These are phyloP conservation scores for Lactarius tabidus DNA, from an alignment of 768 basidiomycete genomes.

Conservation along the genomic window DNA sequence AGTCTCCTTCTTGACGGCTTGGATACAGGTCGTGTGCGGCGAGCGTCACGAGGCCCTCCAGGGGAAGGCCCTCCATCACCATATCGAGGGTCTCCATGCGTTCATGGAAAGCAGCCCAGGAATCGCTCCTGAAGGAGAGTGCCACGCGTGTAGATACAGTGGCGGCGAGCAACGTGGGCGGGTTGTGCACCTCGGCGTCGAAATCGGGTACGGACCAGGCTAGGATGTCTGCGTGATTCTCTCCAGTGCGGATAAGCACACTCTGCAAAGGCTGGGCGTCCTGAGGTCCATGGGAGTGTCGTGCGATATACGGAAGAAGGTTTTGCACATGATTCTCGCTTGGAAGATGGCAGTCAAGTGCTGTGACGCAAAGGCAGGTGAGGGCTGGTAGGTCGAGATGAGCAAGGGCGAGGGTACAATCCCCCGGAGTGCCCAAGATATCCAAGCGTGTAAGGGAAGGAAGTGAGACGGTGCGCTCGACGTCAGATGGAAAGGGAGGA, in stretches of 20 bases:
- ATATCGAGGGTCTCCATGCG: background rate
- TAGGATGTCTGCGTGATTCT: background rate
- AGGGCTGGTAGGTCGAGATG: background rate
- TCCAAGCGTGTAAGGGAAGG: background rate
- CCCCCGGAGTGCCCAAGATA: background rate
- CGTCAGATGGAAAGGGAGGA: background rate
- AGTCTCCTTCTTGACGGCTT: no score
- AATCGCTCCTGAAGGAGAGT: background rate
- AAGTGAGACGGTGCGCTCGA: background rate
- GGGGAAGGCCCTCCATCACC: background rate
- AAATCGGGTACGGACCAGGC: slow-evolving; percentile 1
- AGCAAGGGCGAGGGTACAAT: background rate
- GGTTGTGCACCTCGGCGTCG: background rate
- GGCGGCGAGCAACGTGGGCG: background rate
- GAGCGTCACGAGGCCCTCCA: background rate
- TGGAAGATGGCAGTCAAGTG: background rate
- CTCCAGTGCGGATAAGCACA: background rate
- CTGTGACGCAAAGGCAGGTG: background rate
- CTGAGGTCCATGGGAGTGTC: slow-evolving; percentile 1
- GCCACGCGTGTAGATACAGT: background rate
- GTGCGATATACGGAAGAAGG: background rate
- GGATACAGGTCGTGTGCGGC: background rate
- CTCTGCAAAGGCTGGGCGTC: slow-evolving; percentile 9
- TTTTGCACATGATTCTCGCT: background rate
- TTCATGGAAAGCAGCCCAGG: no score